Conservation (phyloP, 2,329 filamentous ascomycete species). For the Claviceps humidiphila region DNA sequence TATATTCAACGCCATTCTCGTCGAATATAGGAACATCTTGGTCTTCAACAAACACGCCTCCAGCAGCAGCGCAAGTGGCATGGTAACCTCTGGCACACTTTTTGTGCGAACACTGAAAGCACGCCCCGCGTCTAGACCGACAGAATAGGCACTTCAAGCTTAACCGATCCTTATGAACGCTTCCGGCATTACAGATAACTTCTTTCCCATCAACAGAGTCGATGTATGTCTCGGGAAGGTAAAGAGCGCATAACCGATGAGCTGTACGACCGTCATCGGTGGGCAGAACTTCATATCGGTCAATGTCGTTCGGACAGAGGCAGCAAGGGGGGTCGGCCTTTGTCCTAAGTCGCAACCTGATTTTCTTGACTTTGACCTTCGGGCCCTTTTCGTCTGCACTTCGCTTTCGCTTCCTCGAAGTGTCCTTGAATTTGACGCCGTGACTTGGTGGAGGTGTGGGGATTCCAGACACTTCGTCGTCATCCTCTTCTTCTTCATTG, state of each 20-base stretch:
- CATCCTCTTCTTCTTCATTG: conserved; percentile 47
- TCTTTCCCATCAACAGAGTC: conserved; percentile 58
- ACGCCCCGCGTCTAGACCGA: conserved; percentile 85
- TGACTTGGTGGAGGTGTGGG: conserved; percentile 69
- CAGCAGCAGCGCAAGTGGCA: conserved; percentile 82
- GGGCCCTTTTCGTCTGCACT: conserved; percentile 20
- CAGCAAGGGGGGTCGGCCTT: conserved; percentile 70
- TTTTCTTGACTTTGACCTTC: conserved; percentile 57
- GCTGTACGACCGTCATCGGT: conserved; percentile 82
- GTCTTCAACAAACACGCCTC: conserved; percentile 82
- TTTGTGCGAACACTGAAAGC: conserved; percentile 91
- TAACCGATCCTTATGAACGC: conserved; percentile 73
- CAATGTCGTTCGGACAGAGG: conserved; percentile 82
- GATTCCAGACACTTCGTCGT: conserved; percentile 52
- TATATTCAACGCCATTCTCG: conserved; percentile 85
- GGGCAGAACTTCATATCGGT: conserved; percentile 65
- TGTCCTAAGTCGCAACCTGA: conserved; percentile 62
- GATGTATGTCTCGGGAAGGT: conserved; percentile 85
- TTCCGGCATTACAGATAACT: conserved; percentile 62
- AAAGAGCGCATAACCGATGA: conserved; percentile 78
- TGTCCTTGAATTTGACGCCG: conserved; percentile 50
- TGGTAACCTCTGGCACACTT: conserved; percentile 92
- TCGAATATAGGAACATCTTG: conserved; percentile 76
- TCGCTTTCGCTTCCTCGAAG: conserved; percentile 47
- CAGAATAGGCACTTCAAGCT: conserved; percentile 93